Evolutionary conservation across 2,329 filamentous ascomycete species (phyloP).

Genomic region (Ampelomyces quisqualis): DNA sequence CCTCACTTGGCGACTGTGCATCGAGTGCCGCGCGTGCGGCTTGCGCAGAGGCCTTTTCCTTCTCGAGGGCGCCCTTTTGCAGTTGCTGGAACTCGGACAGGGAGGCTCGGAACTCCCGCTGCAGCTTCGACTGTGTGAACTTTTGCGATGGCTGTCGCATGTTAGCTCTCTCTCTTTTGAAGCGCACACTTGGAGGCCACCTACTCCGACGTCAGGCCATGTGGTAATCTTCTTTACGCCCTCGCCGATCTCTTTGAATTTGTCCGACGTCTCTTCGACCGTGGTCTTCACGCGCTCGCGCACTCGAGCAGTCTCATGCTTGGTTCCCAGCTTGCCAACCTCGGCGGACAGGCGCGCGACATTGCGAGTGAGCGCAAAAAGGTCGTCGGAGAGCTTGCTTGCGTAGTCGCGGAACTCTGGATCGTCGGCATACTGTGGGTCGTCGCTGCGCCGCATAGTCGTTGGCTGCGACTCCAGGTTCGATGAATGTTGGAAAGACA

Average conservation of each 20-base stretch:
- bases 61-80: slow-evolving; percentile 88
- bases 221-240: slow-evolving; percentile 88
- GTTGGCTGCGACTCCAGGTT: slow-evolving; percentile 79
- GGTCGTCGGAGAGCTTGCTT: slow-evolving; percentile 78
- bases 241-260: slow-evolving; percentile 90
- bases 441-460: slow-evolving; percentile 66
- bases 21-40: slow-evolving; percentile 78
- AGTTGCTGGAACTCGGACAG: slow-evolving; percentile 88
- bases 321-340: slow-evolving; percentile 81
- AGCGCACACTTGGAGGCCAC: slow-evolving; percentile 48
- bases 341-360: slow-evolving; percentile 83
- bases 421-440: slow-evolving; percentile 80
- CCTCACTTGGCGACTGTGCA: slow-evolving; percentile 43
- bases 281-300: slow-evolving; percentile 86
- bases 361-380: slow-evolving; percentile 86
- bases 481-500: slow-evolving; percentile 91
- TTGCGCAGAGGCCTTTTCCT: slow-evolving; percentile 81
- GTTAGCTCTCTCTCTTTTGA: slow-evolving; percentile 18
- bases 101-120: slow-evolving; percentile 85
- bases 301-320: slow-evolving; percentile 85
- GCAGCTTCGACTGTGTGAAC: slow-evolving; percentile 93
- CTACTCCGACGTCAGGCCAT: slow-evolving; percentile 69
- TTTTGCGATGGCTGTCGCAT: slow-evolving; percentile 78
- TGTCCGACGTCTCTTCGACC: slow-evolving; percentile 79
- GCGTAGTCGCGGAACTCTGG: slow-evolving; percentile 86